Conservation (phyloP, 176 grass and related monocot species). For the Calamus simplicifolius region DNA sequence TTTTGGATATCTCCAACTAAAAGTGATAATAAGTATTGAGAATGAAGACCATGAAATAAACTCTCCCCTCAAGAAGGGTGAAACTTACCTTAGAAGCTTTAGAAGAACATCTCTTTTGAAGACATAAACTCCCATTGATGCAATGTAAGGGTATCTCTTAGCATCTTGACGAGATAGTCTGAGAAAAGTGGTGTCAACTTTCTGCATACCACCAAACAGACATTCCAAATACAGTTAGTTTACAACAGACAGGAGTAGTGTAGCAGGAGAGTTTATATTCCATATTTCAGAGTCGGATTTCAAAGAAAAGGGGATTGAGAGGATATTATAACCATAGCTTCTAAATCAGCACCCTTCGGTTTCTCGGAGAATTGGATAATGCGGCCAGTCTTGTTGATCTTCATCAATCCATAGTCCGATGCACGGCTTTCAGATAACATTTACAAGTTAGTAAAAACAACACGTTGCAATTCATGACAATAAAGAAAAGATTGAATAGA, state of each 20-base stretch:
- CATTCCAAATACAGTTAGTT: too few relatives aligned
- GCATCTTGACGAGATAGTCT: constrained; percentile 25
- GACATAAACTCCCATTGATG: constrained; percentile 83
- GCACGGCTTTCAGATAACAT: constrained; percentile 46
- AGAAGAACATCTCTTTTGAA: constrained; percentile 59
- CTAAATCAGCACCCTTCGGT: constrained; percentile 47
- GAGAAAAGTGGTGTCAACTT: constrained; percentile 38
- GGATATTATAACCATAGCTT: constrained; percentile 47
- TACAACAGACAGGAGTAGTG: too few relatives aligned
- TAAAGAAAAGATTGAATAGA: too few relatives aligned
- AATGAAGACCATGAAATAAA: background rate
- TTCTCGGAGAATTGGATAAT: constrained; percentile 59
- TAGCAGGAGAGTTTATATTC: too few relatives aligned
- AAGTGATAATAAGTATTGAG: background rate
- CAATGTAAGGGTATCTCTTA: constrained; percentile 44
- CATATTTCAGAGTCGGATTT: background rate
- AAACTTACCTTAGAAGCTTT: constrained; percentile 54
- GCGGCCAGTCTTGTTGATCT: constrained; percentile 49
- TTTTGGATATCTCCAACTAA: constrained; percentile 53
- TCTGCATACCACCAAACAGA: constrained; percentile 28
- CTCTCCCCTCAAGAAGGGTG: background rate
- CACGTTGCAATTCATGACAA: too few relatives aligned
- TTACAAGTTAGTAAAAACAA: too few relatives aligned
- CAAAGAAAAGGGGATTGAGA: constrained; percentile 3
- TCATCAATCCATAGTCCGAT: constrained; percentile 68